These are phyloP conservation scores for Solanum etuberosum DNA, from an alignment of 257 asterid species.

Conservation along the genomic window DNA sequence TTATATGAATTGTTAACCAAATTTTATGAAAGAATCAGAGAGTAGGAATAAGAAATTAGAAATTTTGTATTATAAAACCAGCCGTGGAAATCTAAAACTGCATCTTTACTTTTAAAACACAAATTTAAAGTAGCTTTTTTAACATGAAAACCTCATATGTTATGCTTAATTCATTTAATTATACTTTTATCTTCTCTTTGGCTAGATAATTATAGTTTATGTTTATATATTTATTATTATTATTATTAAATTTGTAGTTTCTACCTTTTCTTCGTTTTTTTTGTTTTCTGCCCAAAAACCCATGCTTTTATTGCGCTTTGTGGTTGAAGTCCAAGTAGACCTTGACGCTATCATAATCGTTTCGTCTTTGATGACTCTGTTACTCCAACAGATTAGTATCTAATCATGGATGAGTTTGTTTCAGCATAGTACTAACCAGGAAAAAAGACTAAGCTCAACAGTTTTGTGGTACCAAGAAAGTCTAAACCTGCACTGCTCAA, in stretches of 20 bases:
- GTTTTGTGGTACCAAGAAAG: background rate
- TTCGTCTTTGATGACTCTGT: background rate
- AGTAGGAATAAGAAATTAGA: background rate
- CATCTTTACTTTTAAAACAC: background rate
- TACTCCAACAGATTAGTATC: background rate
- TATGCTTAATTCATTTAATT: background rate
- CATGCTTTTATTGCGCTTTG: background rate
- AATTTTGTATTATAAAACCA: background rate
- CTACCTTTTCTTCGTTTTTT: background rate
- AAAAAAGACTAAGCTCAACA: background rate
- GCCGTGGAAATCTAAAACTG: background rate
- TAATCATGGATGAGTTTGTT: background rate
- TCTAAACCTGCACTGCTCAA: background rate
- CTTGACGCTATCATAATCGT: background rate
- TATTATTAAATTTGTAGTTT: background rate
- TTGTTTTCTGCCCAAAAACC: background rate
- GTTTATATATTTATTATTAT: background rate
- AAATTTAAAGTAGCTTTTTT: background rate
- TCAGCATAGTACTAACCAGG: background rate
- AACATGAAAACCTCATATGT: background rate
- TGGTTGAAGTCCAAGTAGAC: background rate
- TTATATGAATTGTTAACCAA: background rate
- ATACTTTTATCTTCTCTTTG: background rate
- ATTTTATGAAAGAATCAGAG: background rate
- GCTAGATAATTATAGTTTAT: background rate